These are phyloP conservation scores for Claviceps sp. DNA, from an alignment of 2,329 filamentous ascomycete genomes.

Conservation along the genomic window DNA sequence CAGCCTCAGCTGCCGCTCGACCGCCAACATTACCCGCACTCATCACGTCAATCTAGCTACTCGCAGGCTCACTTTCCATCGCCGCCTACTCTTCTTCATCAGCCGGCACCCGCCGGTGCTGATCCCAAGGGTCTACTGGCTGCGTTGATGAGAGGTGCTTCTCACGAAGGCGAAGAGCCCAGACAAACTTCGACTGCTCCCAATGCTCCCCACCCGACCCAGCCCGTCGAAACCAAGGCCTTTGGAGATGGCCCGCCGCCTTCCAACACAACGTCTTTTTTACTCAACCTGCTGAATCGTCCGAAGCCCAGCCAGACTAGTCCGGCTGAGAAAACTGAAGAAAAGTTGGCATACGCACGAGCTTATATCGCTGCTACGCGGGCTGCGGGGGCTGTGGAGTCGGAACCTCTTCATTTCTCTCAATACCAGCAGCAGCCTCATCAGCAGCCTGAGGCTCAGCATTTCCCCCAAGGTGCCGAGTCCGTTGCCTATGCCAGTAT, in stretches of 20 bases:
- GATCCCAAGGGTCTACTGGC: constrained; percentile 46
- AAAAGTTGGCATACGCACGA: constrained; percentile 24
- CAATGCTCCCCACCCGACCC: constrained; percentile 13
- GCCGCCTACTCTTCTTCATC: constrained; percentile 33
- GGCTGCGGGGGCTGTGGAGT: constrained; percentile 20
- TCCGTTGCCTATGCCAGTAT: constrained; percentile 15
- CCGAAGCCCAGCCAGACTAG: constrained; percentile 51
- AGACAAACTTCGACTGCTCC: constrained; percentile 11
- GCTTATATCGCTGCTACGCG: constrained; percentile 32
- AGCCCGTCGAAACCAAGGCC: constrained; percentile 14
- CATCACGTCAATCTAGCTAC: constrained; percentile 10
- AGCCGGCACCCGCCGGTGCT: constrained; percentile 41
- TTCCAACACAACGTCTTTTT: constrained; percentile 67
- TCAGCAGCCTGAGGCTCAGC: constrained; percentile 11
- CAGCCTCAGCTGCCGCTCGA: constrained; percentile 14
- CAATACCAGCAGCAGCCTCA: constrained; percentile 17
- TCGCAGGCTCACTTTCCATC: constrained; percentile 13
- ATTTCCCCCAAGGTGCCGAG: constrained; percentile 12
- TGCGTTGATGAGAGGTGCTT: constrained; percentile 44
- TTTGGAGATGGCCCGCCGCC: constrained; percentile 40
- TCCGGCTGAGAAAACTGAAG: constrained; percentile 11
- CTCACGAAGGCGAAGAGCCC: constrained; percentile 32
- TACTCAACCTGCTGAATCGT: constrained; percentile 75
- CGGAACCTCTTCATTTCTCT: constrained; percentile 17
- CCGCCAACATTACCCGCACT: constrained; percentile 10